A percentile compares a stretch with the other conserved stretches of the same genome.
These are phyloP conservation scores for Cucurbitaria berberidis DNA, from an alignment of 2,329 filamentous ascomycete genomes.

Conservation along the genomic window DNA sequence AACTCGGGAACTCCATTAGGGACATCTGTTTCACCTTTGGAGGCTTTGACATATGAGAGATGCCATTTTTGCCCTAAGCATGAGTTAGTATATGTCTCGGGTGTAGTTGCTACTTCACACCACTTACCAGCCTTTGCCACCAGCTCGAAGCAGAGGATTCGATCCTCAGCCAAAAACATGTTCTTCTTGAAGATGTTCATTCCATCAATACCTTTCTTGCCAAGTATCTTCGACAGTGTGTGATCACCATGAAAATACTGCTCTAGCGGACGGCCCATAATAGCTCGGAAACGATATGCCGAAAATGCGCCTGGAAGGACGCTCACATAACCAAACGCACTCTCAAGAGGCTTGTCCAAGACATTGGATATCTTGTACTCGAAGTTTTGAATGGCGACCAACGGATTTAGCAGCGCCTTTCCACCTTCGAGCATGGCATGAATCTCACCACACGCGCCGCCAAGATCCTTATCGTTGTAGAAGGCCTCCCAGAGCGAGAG, in stretches of 20 bases:
- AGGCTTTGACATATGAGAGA: conserved; percentile 96
- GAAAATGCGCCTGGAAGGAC: conserved; percentile 99
- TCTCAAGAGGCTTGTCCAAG: conserved; percentile 95
- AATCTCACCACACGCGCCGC: conserved; percentile 98
- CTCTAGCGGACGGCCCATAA: conserved; percentile 95
- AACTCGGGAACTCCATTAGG: conserved; percentile 96
- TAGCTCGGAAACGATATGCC: conserved; percentile 95
- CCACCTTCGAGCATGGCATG: conserved; percentile 96
- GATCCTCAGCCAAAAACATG: conserved; percentile 99
- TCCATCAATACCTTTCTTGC: conserved; percentile 98
- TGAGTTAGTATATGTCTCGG: too few relatives aligned
- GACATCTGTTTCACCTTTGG: conserved; percentile 98
- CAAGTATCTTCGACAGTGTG: conserved; percentile 90
- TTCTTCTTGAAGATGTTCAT: conserved; percentile 99
- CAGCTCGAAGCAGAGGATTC: conserved; percentile 98
- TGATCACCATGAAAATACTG: conserved; percentile 99
- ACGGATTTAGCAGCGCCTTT: conserved; percentile 91
- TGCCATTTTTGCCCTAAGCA: conserved; percentile 99
- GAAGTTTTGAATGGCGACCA: conserved; percentile 97
- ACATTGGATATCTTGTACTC: conserved; percentile 99
- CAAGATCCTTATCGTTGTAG: conserved; percentile 99
- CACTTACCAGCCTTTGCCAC: conserved; percentile 97
- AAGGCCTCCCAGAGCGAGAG: conserved; percentile 96
- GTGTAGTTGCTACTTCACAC: too few relatives aligned
- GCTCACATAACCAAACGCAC: conserved; percentile 95